Conservation (phyloP, 148 eudicot species). For the Suaeda aralocaspica region DNA sequence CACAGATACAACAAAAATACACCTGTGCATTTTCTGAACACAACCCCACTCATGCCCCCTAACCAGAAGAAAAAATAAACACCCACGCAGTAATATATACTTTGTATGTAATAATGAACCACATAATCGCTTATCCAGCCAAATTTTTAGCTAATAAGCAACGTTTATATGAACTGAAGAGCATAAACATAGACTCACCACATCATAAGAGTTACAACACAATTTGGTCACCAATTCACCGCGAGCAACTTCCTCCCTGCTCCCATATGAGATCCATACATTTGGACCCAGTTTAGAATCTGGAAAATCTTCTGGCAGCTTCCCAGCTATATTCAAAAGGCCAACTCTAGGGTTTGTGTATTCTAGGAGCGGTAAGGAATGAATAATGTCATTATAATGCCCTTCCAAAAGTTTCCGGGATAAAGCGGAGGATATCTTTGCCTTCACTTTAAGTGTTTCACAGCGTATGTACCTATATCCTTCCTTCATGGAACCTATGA, state of each 20-base stretch:
- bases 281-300: constrained; percentile 66
- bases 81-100: not conserved
- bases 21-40: not conserved
- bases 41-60: not conserved
- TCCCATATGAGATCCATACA: constrained; percentile 60
- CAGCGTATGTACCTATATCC: constrained; percentile 39
- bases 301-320: constrained; percentile 47
- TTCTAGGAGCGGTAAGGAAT: constrained; percentile 67
- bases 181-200: constrained; percentile 37
- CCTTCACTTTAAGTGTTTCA: constrained; percentile 56
- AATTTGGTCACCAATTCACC: constrained; percentile 66
- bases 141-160: not conserved
- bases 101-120: too few relatives aligned
- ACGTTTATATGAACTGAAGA: not conserved
- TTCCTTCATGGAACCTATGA: constrained; percentile 48
- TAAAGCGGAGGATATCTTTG: constrained; percentile 55
- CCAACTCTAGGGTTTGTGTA: constrained; percentile 66
- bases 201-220: constrained; percentile 52
- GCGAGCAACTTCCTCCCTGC: constrained; percentile 56
- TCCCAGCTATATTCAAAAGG: constrained; percentile 63
- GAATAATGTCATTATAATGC: constrained; percentile 51
- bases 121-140: not conserved
- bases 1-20: not conserved
- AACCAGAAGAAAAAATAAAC: not conserved
- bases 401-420: constrained; percentile 51